Base-by-base conservation (phyloP, 495 filamentous ascomycete species). In the Cairneyella variabilis region DNA sequence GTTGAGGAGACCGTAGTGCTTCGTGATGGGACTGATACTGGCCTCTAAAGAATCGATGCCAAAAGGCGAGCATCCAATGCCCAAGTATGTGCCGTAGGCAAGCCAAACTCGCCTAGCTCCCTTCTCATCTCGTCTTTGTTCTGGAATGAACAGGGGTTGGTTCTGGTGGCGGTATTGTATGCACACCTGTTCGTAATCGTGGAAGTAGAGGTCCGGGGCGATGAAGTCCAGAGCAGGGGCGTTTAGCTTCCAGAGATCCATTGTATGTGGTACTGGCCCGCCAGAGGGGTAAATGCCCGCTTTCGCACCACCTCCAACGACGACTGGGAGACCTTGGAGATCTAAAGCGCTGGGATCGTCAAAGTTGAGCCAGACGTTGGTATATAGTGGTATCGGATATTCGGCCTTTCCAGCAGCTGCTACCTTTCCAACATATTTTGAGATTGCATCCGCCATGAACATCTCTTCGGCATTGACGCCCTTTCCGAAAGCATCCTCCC, bases 371-470 rank as follows among this genome's bases (percentile, higher is more conserved):
- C 76, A 77, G n/a, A 73, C 69, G 34, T 77, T 79, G 27, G 67
- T 73, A 59, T 72, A 79, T 1, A 76, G 53, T 17, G 75, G 74
- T 22, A 77, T 62, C 0, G 66, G 63, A 50, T 77, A 77, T 25
- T 60, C 67, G 26, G 57, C 49, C 49, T 72, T 75, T 8, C 75
- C 74, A 0, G 69, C 69, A 14, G 59, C 46, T 0, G 74, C 71
- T 4, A 76, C 73, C 14, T 68, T 40, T 25, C 71, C 60, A 43
- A 77, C 37, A 48, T 77, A 79, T 14, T 42, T 51, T 2, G 73
- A 64, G 40, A 70, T 74, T 57, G 72, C 63, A 50, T 76, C 69
- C 0, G 75, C 73, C 75, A 77, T 79, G 66, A 77, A 77, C 12
- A 76, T 57, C 54, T 77, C 73, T 30, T 79, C 74, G 1, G 73